A percentile compares a stretch with the other conserved stretches of the same genome.
These are phyloP conservation scores for Metrosideros polymorpha DNA, from an alignment of 441 rosid species.

Conservation along the genomic window DNA sequence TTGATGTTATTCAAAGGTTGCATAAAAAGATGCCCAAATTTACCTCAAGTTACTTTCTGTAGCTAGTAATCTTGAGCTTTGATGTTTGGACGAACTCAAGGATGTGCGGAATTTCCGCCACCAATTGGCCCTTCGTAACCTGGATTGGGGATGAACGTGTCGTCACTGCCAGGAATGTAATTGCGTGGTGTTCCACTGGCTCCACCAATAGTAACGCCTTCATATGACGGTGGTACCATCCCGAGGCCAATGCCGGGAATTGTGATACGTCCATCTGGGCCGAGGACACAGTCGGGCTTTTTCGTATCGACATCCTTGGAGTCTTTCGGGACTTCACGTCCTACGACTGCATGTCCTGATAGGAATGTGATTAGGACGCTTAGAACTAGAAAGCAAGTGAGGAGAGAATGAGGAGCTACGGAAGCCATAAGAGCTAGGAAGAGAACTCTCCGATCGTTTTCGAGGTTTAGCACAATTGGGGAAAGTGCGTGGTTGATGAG, in stretches of 20 bases:
- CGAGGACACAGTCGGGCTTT: not conserved
- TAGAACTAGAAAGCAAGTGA: not conserved
- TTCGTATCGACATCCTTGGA: not conserved
- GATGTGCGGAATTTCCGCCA: not conserved
- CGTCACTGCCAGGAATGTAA: not conserved
- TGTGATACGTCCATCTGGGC: not conserved
- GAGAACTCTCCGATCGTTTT: not conserved
- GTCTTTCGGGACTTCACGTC: not conserved
- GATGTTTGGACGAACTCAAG: not conserved
- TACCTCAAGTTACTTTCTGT: not conserved
- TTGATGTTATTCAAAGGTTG: not conserved
- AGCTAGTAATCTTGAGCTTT: not conserved
- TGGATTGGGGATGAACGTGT: not conserved
- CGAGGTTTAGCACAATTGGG: not conserved
- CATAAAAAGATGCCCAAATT: not conserved
- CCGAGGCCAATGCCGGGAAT: not conserved
- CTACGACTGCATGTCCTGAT: not conserved
- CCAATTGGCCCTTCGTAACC: not conserved
- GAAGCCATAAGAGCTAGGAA: not conserved
- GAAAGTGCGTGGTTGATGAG: not conserved
- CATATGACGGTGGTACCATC: not conserved
- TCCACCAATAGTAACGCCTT: not conserved
- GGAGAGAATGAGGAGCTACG: not conserved
- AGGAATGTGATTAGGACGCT: not conserved
- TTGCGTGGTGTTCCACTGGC: not conserved